Conservation (phyloP, 805 yeast genomes). For the Schwanniomyces vanrijiae region DNA sequence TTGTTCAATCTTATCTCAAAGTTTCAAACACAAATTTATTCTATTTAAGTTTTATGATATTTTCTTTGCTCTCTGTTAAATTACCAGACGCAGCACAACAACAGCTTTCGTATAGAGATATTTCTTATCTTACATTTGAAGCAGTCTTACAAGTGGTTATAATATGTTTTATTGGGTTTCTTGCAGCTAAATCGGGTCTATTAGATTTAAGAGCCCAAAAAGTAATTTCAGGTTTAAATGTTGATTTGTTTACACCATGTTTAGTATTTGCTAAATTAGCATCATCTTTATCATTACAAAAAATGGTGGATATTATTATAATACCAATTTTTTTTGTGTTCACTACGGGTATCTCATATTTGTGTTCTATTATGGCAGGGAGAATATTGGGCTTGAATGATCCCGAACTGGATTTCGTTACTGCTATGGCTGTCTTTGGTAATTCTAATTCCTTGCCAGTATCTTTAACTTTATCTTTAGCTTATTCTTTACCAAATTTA, state of each 20-base stretch:
- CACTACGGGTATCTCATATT: slow-evolving; percentile 73
- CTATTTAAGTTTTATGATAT: not conserved
- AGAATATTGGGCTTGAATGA: slow-evolving; percentile 56
- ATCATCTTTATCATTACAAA: slow-evolving; percentile 65
- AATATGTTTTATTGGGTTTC: slow-evolving; percentile 81
- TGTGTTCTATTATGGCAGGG: slow-evolving; percentile 59
- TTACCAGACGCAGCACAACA: not conserved
- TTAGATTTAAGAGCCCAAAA: slow-evolving; percentile 75
- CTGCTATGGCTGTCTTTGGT: slow-evolving; percentile 97
- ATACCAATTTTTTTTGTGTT: slow-evolving; percentile 85
- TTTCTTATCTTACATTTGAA: slow-evolving; percentile 76
- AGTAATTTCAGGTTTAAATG: slow-evolving; percentile 73
- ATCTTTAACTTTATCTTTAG: slow-evolving; percentile 76
- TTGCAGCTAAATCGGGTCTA: slow-evolving; percentile 74
- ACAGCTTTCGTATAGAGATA: slow-evolving; percentile 39
- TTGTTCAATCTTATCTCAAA: not conserved
- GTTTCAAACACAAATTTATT: not conserved
- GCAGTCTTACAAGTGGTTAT: slow-evolving; percentile 90
- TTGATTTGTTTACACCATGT: slow-evolving; percentile 92
- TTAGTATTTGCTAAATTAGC: slow-evolving; percentile 83
- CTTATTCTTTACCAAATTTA: slow-evolving; percentile 72
- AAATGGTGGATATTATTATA: slow-evolving; percentile 74
- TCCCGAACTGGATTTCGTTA: slow-evolving; percentile 84
- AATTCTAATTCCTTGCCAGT: slow-evolving; percentile 95
- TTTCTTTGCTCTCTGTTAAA: not conserved